Base-by-base conservation (phyloP, 495 filamentous ascomycete genomes). In the Tuber melanosporum region DNA sequence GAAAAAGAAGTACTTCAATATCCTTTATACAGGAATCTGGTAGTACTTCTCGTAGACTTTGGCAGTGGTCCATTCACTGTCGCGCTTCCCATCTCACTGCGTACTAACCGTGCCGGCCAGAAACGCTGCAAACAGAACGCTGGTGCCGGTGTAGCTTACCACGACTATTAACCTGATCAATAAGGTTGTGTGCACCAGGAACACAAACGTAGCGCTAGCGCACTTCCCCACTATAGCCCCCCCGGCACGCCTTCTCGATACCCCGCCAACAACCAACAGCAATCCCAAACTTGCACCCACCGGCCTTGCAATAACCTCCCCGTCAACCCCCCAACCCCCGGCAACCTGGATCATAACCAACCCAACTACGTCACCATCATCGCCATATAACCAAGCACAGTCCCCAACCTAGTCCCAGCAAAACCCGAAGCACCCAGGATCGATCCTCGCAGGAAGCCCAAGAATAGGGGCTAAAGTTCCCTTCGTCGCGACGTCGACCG, bases 341-440 rank as follows among this genome's bases (percentile, higher is more conserved):
- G 85, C 74, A 57, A 90, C 85, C 79, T 92, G 89, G 32, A 93
- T 90, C 88, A 95, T 91, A 2, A 95, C 88, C n/a, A 95, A 84
- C 0, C 93, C 92, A 22, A 92, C 87, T 2, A 95, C 91, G 85
- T 95, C 93, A 83, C 93, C 80, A 97, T 87, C 88, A 95, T 91
- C 32, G 92, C 93, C 5, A 91, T 92, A 74, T 89, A 90, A 15
- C 88, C 87, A 0, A 93, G 87, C 0, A 95, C 90, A 0, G 88
- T 88, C 0, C 93, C 93, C 2, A 94, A 84, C 5, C 91, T 87
- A 2, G 91, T 92, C 5, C 86, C 83, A 36, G 86, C 85, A 22
- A 82, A 71, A 17, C 80, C 80, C 0, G 87, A 88, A 52, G 89
- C 88, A 19, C 85, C 85, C 0, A 97, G 86, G 44, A 95, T 89